A percentile compares a stretch with the other conserved stretches of the same genome.
Evolutionary conservation across 2,329 filamentous ascomycete genomes (phyloP).

Genomic region (Ophiocordyceps camponoti-floridani): DNA sequence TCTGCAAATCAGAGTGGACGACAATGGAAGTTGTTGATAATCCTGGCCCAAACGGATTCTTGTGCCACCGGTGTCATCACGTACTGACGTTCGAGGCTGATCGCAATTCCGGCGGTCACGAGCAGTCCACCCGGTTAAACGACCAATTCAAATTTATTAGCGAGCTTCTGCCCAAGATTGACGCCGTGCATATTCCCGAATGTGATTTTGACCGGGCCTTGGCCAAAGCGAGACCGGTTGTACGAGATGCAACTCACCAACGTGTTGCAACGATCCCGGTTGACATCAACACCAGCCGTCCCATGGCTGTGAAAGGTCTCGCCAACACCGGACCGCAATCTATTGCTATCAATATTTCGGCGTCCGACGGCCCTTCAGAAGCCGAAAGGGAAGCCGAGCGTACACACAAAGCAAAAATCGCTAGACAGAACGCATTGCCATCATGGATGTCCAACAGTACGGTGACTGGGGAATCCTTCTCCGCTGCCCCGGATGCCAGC

Average conservation of each 20-base stretch:
- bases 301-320: constrained; percentile 52
- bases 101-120: constrained; percentile 50
- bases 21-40: constrained; percentile 76
- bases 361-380: constrained; percentile 45
- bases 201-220: constrained; percentile 57
- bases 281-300: constrained; percentile 32
- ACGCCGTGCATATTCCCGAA: constrained; percentile 54
- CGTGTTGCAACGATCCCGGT: constrained; percentile 41
- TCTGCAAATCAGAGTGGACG: constrained; percentile 76
- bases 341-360: constrained; percentile 52
- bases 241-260: constrained; percentile 50
- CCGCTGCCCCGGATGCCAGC: constrained; percentile 10
- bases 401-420: constrained; percentile 45
- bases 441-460: constrained; percentile 57
- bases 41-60: constrained; percentile 52
- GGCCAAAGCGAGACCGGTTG: constrained; percentile 41
- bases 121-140: constrained; percentile 58
- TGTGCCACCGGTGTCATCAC: constrained; percentile 62
- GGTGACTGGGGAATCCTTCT: constrained; percentile 44
- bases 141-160: constrained; percentile 66
- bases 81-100: constrained; percentile 48
- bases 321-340: constrained; percentile 48
- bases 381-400: constrained; percentile 48
- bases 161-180: constrained; percentile 58
- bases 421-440: constrained; percentile 51